Percentiles rank a stretch among this genome's conserved stretches.
Evolutionary conservation across 2,329 filamentous ascomycete genomes (phyloP).

Genomic region (Colletotrichum ledebouriae): DNA sequence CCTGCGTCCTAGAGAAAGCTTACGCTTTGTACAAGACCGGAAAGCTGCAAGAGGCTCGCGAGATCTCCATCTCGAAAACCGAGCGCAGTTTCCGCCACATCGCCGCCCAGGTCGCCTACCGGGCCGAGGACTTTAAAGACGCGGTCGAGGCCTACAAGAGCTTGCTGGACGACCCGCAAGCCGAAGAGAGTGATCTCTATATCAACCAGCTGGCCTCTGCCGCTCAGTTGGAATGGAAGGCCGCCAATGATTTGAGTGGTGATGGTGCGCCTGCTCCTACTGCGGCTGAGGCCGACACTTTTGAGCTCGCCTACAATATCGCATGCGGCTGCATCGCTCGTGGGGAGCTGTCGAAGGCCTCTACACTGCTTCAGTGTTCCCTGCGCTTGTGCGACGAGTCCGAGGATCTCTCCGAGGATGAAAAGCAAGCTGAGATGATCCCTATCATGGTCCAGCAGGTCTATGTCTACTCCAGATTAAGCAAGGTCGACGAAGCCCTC

Average conservation of each 20-base stretch:
- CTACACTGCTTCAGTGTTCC: slow-evolving; percentile 77
- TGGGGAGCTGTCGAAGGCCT: slow-evolving; percentile 74
- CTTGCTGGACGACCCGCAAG: slow-evolving; percentile 63
- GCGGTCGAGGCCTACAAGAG: slow-evolving; percentile 74
- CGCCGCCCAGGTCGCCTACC: slow-evolving; percentile 78
- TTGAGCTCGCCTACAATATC: slow-evolving; percentile 86
- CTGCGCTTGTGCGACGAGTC: slow-evolving; percentile 78
- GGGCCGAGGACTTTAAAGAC: slow-evolving; percentile 78
- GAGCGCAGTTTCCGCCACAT: slow-evolving; percentile 63
- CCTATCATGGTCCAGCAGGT: slow-evolving; percentile 83
- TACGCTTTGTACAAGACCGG: slow-evolving; percentile 90
- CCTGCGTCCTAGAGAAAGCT: slow-evolving; percentile 77
- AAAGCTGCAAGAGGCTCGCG: slow-evolving; percentile 72
- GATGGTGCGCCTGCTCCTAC: slow-evolving; percentile 56
- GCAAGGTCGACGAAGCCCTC: slow-evolving; percentile 75
- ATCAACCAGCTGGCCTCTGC: slow-evolving; percentile 82
- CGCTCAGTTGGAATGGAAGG: slow-evolving; percentile 80
- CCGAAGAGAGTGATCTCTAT: slow-evolving; percentile 78
- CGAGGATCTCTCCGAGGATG: slow-evolving; percentile 79
- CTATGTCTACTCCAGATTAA: slow-evolving; percentile 77
- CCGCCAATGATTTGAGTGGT: slow-evolving; percentile 56
- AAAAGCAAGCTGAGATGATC: slow-evolving; percentile 80
- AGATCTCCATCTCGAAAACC: slow-evolving; percentile 52
- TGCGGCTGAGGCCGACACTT: slow-evolving; percentile 77
- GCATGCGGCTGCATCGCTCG: slow-evolving; percentile 80